These are phyloP conservation scores for Syncephalis fuscata DNA, from an alignment of 371 early-diverging fungal genomes.

Conservation along the genomic window DNA sequence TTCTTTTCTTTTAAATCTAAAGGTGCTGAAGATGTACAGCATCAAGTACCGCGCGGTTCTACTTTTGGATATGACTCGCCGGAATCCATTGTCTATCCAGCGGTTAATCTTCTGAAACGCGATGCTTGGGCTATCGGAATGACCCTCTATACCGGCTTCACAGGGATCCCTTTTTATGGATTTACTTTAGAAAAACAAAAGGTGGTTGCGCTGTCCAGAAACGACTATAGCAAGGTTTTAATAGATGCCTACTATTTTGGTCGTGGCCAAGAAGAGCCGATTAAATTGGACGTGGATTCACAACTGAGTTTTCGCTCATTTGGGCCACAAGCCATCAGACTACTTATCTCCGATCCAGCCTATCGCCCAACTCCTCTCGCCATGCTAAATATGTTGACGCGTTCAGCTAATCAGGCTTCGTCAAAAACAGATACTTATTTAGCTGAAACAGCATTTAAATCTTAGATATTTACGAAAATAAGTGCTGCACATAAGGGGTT, in stretches of 20 bases:
- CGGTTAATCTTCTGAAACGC: background rate
- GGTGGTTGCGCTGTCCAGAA: background rate
- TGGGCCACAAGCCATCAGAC: too few relatives aligned
- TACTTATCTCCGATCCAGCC: too few relatives aligned
- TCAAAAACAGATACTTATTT: too few relatives aligned
- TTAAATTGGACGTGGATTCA: background rate
- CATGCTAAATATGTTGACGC: too few relatives aligned
- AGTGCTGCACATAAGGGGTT: too few relatives aligned
- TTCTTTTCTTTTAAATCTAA: background rate
- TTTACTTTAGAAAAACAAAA: background rate
- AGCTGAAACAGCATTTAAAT: too few relatives aligned
- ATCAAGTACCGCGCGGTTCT: background rate
- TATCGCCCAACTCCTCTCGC: too few relatives aligned
- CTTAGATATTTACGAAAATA: too few relatives aligned
- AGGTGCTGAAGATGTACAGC: conserved; percentile 1
- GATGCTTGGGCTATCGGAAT: background rate
- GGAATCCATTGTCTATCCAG: background rate
- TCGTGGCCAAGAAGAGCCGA: background rate
- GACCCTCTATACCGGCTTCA: background rate
- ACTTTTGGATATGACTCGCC: background rate
- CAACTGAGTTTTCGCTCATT: background rate
- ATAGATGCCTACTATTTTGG: background rate
- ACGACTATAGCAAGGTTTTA: too few relatives aligned
- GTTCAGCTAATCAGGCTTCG: too few relatives aligned
- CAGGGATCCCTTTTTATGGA: background rate